Evolutionary conservation across 1,284 basidiomycete genomes (phyloP).

Genomic region (Paramarasmius palmivorus): DNA sequence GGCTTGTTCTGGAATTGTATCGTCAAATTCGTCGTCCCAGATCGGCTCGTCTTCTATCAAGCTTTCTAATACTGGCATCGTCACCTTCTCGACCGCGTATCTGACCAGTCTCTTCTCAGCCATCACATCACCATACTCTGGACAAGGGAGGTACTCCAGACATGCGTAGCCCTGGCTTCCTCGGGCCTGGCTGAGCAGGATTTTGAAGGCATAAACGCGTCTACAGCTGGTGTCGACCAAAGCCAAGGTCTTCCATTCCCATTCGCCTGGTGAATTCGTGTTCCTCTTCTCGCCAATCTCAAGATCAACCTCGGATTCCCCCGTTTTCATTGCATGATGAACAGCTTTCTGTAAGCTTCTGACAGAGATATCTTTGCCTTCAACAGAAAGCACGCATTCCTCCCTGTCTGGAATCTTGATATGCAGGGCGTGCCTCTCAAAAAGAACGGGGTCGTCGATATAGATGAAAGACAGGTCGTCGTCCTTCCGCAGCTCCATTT

Average conservation of each 20-base stretch:
- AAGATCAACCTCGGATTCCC: conserved; percentile 35
- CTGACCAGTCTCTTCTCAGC: conserved; percentile 29
- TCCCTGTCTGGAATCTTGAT: conserved; percentile 18
- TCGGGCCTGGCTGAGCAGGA: conserved; percentile 31
- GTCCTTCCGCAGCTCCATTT: conserved; percentile 23
- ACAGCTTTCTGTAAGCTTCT: conserved; percentile 30
- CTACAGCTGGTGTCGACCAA: conserved; percentile 37
- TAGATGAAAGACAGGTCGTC: conserved; percentile 33
- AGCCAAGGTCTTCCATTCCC: conserved; percentile 38
- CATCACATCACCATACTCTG: conserved; percentile 30
- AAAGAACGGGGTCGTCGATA: conserved; percentile 29
- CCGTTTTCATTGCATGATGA: conserved; percentile 33
- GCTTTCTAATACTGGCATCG: conserved; percentile 26
- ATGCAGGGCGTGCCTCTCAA: conserved; percentile 24
- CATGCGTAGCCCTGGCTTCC: conserved; percentile 28
- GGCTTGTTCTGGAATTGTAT: conserved; percentile 19
- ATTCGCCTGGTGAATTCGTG: conserved; percentile 20
- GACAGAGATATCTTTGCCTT: conserved; percentile 21
- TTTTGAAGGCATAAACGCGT: conserved; percentile 38
- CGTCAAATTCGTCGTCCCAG: conserved; percentile 28
- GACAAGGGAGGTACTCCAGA: conserved; percentile 34
- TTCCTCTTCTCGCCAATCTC: conserved; percentile 29
- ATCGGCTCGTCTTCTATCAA: conserved; percentile 16
- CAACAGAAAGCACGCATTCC: conserved; percentile 21
- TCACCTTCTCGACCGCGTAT: conserved; percentile 32